Evolutionary conservation across 768 basidiomycete species (phyloP).

Genomic region (Mrakia gelida): DNA sequence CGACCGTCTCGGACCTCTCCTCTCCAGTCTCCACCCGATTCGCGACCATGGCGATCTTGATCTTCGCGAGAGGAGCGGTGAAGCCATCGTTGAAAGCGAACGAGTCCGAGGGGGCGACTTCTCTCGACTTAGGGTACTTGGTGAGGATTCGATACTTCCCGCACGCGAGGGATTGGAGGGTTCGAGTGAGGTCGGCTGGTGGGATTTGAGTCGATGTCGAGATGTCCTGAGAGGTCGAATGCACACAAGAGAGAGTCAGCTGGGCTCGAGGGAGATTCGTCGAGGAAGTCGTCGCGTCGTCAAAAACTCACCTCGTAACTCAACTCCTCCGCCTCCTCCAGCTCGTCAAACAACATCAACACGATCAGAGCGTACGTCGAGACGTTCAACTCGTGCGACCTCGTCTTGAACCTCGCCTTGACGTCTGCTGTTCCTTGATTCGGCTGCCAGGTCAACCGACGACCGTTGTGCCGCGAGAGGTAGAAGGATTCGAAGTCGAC

Average conservation of each 20-base stretch:
- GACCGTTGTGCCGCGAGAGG: slow-evolving; percentile 77
- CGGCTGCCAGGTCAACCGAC: slow-evolving; percentile 87
- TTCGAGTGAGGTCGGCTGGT: slow-evolving; percentile 75
- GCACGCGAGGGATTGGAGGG: slow-evolving; percentile 91
- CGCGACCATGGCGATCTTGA: slow-evolving; percentile 88
- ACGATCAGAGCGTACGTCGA: slow-evolving; percentile 84
- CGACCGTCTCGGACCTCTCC: slow-evolving; percentile 84
- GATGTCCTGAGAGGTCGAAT: slow-evolving; percentile 62
- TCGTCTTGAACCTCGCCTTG: slow-evolving; percentile 68
- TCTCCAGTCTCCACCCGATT: slow-evolving; percentile 79
- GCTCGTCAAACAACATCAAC: slow-evolving; percentile 75
- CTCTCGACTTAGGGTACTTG: slow-evolving; percentile 83
- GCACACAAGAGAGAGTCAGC: background rate
- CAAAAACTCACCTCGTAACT: slow-evolving; percentile 63
- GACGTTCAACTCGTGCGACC: slow-evolving; percentile 84
- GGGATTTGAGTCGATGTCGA: slow-evolving; percentile 67
- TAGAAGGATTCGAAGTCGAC: slow-evolving; percentile 86
- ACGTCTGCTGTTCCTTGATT: slow-evolving; percentile 88
- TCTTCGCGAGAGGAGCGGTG: slow-evolving; percentile 71
- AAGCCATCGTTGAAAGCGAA: slow-evolving; percentile 89
- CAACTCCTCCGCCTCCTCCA: slow-evolving; percentile 63
- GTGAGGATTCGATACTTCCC: slow-evolving; percentile 88
- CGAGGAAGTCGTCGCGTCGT: too few species aligned
- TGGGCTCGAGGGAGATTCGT: background rate
- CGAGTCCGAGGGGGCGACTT: slow-evolving; percentile 66